These are phyloP conservation scores for Leishmania lainsoni DNA, from an alignment of 208 protist species.

Conservation along the genomic window DNA sequence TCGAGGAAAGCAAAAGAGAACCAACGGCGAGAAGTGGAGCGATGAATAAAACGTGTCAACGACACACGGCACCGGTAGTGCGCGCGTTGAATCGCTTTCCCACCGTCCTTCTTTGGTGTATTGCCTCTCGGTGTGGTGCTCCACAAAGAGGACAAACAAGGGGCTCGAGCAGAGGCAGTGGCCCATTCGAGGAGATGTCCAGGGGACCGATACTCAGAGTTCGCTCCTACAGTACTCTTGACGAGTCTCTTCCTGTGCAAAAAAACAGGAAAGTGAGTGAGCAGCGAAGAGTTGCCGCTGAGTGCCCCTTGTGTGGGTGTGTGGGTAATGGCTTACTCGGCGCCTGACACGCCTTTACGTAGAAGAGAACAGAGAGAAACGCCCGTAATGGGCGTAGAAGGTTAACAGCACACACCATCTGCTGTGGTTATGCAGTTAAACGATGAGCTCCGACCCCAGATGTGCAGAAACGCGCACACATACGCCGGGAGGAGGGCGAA, in stretches of 20 bases:
- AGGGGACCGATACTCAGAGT: not conserved
- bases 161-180: no score
- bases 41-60: not conserved
- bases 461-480: not conserved
- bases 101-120: not conserved
- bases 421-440: slow-evolving; percentile 8
- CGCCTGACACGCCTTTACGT: not conserved
- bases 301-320: not conserved
- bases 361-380: not conserved
- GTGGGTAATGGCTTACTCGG: not conserved
- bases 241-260: not conserved
- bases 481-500: not conserved
- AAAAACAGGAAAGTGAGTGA: not conserved
- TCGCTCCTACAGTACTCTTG: no score
- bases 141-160: not conserved
- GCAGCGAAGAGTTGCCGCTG: not conserved
- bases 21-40: not conserved
- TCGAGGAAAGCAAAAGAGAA: not conserved
- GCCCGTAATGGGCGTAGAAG: not conserved
- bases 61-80: not conserved
- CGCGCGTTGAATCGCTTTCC: no score
- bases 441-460: not conserved
- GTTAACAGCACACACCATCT: not conserved
- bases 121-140: no score
- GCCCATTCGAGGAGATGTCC: not conserved